A percentile compares a stretch with the other conserved stretches of the same genome.
Conservation (phyloP, 1,139 yeast genomes). For the Scheffersomyces lignicola region DNA sequence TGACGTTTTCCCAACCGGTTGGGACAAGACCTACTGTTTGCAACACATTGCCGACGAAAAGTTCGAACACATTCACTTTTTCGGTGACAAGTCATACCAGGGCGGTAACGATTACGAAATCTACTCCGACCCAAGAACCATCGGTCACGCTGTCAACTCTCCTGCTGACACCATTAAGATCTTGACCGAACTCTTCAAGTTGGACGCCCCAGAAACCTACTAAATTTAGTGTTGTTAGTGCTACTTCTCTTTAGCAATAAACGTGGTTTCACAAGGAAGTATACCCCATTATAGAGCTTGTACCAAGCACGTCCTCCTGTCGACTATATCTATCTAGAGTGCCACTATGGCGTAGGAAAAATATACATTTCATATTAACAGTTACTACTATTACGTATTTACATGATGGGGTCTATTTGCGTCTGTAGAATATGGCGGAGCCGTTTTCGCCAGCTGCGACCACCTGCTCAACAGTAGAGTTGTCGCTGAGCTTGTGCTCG, state of each 20-base stretch:
- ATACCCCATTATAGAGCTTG: too few relatives aligned
- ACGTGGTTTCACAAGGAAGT: too few relatives aligned
- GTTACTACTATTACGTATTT: neutral
- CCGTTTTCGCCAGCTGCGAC: conserved; percentile 62
- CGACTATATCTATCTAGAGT: too few relatives aligned
- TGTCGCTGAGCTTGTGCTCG: conserved; percentile 21
- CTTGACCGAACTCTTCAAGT: conserved; percentile 76
- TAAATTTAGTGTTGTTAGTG: too few relatives aligned
- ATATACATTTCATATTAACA: neutral
- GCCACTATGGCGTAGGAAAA: too few relatives aligned
- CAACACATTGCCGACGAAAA: conserved; percentile 86
- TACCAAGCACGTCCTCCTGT: too few relatives aligned
- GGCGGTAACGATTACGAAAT: conserved; percentile 99
- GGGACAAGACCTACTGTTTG: conserved; percentile 99
- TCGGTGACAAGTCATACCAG: conserved; percentile 95
- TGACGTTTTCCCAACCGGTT: conserved; percentile 99
- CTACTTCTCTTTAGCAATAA: too few relatives aligned
- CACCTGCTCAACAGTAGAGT: conserved; percentile 47
- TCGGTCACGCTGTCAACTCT: conserved; percentile 87
- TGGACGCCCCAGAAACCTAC: conserved; percentile 19
- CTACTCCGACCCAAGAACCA: conserved; percentile 85
- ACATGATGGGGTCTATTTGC: conserved; percentile 10
- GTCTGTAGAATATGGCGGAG: conserved; percentile 63
- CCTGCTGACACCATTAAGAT: conserved; percentile 88
- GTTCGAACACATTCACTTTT: conserved; percentile 89